Evolutionary conservation across 192 early-diverging fungal species (phyloP), one percentile per base, ranked within the genome.

Genomic region (Chytriomyces sp.): DNA sequence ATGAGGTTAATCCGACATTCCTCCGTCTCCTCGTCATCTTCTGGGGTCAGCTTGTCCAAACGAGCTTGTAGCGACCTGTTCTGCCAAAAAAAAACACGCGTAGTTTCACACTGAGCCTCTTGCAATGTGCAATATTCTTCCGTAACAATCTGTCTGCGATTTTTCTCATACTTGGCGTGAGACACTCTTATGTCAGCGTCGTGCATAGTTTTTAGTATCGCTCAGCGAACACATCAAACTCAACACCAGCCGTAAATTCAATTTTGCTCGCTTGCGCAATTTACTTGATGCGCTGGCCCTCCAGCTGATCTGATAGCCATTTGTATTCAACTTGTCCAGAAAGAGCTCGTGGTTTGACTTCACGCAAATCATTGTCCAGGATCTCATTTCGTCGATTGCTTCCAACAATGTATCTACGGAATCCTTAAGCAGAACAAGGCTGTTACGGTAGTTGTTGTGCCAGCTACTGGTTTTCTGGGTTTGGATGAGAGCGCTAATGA

Each of bases 171-270:
- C n/a, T n/a, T n/a, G n/a, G n/a, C 65, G 5, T 30, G 17, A 5
- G 32, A 26, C 34, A 25, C 52, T 5, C 32, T 14, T n/a, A 68
- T 53, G 32, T 32, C 26, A 2, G 55, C 52, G 22, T 68, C 44
- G 65, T 53, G n/a, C 55, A 53, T 3, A 68, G 8, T 28, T 68
- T 68, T 55, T 39, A 76, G 77, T 92, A 95, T 12, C 92, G 81
- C 5, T 90, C 84, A 14, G 83, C 75, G 61, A 94, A 90, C 72
- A 92, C 92, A 59, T 80, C 82, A 74, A 92, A 91, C 40, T 88
- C 81, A 66, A 91, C 85, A 17, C 81, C 82, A 8, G 86, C 89
- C 1, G 90, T 91, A 72, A 90, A 93, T 58, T 90, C 88, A 12
- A 85, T 76, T 6, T 78, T 74, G 58, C 89, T 80, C 70, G 84